phyloP scores from a whole-genome alignment of 2,329 filamentous ascomycete genomes.

The Venturia asperata region DNA sequence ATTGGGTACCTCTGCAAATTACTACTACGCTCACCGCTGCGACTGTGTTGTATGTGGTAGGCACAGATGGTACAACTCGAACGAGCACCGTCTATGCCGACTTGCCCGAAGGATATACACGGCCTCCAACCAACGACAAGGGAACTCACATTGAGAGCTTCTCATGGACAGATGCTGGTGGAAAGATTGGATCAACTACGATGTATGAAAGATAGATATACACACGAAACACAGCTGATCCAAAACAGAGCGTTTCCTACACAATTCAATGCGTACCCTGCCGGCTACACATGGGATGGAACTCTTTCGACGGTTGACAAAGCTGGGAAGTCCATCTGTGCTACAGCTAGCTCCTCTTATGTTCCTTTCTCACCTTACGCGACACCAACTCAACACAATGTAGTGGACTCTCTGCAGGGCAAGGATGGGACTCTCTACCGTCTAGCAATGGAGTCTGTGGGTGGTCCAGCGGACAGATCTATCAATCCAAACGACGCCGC shows the following conservation, averaged over 20 bases:
- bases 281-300: conserved; percentile 13
- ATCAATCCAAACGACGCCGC: conserved; percentile 18
- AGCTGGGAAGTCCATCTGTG: conserved; percentile 12
- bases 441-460: background rate
- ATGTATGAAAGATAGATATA: background rate
- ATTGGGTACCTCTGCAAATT: conserved; percentile 18
- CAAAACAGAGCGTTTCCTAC: conserved; percentile 12
- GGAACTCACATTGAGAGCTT: conserved; percentile 18
- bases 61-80: conserved; percentile 20
- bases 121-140: conserved; percentile 19
- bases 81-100: conserved; percentile 18
- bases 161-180: conserved; percentile 4
- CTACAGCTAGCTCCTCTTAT: background rate
- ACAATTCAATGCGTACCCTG: conserved; percentile 6
- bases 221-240: background rate
- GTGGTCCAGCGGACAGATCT: background rate
- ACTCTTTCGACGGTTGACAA: conserved; percentile 15
- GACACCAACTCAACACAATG: background rate
- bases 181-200: background rate
- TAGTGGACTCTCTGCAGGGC: background rate
- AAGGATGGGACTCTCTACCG: conserved; percentile 13
- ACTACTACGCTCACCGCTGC: conserved; percentile 20
- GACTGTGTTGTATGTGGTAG: conserved; percentile 20
- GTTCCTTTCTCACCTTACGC: conserved; percentile 14
- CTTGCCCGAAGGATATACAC: conserved; percentile 20